Conservation (phyloP, 1,139 yeast species). For the Suhomyces panamericanus region DNA sequence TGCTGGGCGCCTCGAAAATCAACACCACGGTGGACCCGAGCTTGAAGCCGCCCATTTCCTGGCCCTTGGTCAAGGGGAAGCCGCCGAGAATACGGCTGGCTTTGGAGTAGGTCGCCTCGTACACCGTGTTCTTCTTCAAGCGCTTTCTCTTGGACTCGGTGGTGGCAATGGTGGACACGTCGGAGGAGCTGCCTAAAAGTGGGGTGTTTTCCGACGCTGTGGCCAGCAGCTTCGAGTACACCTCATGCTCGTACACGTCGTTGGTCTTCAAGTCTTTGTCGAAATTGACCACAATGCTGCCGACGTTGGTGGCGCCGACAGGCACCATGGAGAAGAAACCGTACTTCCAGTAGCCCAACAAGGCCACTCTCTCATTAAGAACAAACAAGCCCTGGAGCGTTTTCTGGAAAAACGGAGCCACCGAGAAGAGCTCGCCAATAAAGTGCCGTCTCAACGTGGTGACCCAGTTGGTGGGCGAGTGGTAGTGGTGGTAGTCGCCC, state of each 20-base stretch:
- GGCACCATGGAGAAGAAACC: slow-evolving; percentile 99
- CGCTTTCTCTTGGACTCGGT: slow-evolving; percentile 27
- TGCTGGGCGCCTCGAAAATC: slow-evolving; percentile 91
- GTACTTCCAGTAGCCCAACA: slow-evolving; percentile 93
- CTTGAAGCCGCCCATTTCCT: slow-evolving; percentile 96
- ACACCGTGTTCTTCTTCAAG: slow-evolving; percentile 75
- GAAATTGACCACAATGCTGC: slow-evolving; percentile 87
- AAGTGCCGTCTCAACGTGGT: slow-evolving; percentile 91
- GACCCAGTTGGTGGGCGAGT: slow-evolving; percentile 97
- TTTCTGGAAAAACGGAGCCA: slow-evolving; percentile 93
- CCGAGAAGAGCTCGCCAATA: slow-evolving; percentile 93
- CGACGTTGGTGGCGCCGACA: slow-evolving; percentile 98
- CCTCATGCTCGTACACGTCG: slow-evolving; percentile 59
- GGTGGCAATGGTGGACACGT: slow-evolving; percentile 18
- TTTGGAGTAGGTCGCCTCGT: slow-evolving; percentile 87
- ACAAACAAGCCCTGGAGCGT: slow-evolving; percentile 85
- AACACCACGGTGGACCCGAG: slow-evolving; percentile 94
- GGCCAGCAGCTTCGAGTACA: slow-evolving; percentile 29
- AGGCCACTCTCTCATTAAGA: slow-evolving; percentile 91
- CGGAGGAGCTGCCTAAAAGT: slow-evolving; percentile 22
- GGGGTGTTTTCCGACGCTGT: slow-evolving; percentile 33
- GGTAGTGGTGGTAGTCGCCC: slow-evolving; percentile 97
- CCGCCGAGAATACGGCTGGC: slow-evolving; percentile 85
- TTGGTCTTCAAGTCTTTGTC: slow-evolving; percentile 91
- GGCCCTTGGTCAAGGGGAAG: slow-evolving; percentile 84